Evolutionary conservation across 2,329 filamentous ascomycete species (phyloP).

Genomic region (Diaporthe citriasiana): DNA sequence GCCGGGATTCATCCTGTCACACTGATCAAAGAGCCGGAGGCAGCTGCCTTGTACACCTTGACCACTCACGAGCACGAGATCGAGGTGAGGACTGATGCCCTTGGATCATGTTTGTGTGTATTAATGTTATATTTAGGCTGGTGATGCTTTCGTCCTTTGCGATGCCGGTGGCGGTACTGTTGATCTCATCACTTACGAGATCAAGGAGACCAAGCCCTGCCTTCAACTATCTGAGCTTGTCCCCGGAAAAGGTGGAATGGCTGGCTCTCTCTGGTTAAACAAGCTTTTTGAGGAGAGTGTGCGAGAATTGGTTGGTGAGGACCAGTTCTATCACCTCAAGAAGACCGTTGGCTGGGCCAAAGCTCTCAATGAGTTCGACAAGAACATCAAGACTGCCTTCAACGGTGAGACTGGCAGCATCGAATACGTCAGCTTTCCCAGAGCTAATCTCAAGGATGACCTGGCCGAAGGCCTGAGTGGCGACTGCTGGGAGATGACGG

Average conservation of each 20-base stretch:
- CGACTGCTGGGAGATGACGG: slow-evolving; percentile 32
- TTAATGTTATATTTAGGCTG: not conserved
- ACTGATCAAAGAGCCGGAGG: slow-evolving; percentile 37
- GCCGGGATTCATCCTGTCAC: slow-evolving; percentile 26
- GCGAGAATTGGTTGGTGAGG: not conserved
- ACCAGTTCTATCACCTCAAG: not conserved
- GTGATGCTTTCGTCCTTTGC: slow-evolving; percentile 7
- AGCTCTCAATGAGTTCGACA: slow-evolving; percentile 22
- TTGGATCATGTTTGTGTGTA: no score
- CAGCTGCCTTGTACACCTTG: slow-evolving; percentile 16
- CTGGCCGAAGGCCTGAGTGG: fast-evolving
- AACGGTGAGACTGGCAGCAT: not conserved
- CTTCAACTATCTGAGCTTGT: slow-evolving; percentile 26
- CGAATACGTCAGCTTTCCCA: slow-evolving; percentile 25
- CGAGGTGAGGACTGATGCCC: not conserved
- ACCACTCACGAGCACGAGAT: not conserved
- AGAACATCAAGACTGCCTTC: slow-evolving; percentile 31
- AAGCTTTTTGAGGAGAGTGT: slow-evolving; percentile 19
- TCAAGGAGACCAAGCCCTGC: not conserved
- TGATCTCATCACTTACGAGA: slow-evolving; percentile 28
- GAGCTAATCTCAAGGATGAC: not conserved
- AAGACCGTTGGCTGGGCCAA: slow-evolving; percentile 17
- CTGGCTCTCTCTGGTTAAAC: slow-evolving; percentile 1
- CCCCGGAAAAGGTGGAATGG: slow-evolving; percentile 24
- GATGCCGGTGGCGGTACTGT: slow-evolving; percentile 34